Percentiles rank a stretch among this genome's conserved stretches.
Evolutionary conservation across 768 basidiomycete species (phyloP).

Genomic region (Sutorius australiensis): DNA sequence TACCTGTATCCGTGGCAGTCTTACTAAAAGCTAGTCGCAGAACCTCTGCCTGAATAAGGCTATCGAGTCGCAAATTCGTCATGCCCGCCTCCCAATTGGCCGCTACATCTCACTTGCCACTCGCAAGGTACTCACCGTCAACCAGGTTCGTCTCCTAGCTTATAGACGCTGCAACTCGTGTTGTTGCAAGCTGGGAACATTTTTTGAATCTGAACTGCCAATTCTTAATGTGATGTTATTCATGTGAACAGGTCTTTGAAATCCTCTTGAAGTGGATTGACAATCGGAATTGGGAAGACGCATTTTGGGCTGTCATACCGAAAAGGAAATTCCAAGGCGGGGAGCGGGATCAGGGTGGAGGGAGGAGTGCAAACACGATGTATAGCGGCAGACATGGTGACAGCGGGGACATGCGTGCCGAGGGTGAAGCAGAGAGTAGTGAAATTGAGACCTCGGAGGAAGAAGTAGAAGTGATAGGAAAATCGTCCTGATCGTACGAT

Average conservation of each 20-base stretch:
- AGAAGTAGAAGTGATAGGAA: not conserved
- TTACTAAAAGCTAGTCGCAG: constrained; percentile 39
- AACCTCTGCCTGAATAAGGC: constrained; percentile 90
- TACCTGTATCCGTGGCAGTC: constrained; percentile 2
- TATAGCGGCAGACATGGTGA: not conserved
- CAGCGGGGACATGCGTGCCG: not conserved
- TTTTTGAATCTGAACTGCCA: constrained; percentile 1
- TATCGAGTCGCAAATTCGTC: constrained; percentile 62
- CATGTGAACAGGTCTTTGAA: constrained; percentile 60
- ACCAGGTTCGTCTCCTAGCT: constrained; percentile 53
- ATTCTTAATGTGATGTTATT: not conserved
- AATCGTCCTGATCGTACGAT: too few species aligned
- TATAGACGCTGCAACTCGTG: not conserved
- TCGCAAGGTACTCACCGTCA: constrained; percentile 95
- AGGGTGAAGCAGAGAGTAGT: not conserved
- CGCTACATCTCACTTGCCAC: constrained; percentile 82
- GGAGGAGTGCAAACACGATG: not conserved
- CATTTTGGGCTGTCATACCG: constrained; percentile 87
- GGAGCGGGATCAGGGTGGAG: constrained; percentile 13
- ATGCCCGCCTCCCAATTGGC: constrained; percentile 93
- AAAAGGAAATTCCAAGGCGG: constrained; percentile 74
- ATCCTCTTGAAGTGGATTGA: constrained; percentile 91
- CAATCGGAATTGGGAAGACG: constrained; percentile 77
- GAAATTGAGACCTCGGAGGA: not conserved
- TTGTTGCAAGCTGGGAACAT: not conserved